Evolutionary conservation across 108 stramenopile genomes (phyloP).

Genomic region (Bacterosira constricta): DNA sequence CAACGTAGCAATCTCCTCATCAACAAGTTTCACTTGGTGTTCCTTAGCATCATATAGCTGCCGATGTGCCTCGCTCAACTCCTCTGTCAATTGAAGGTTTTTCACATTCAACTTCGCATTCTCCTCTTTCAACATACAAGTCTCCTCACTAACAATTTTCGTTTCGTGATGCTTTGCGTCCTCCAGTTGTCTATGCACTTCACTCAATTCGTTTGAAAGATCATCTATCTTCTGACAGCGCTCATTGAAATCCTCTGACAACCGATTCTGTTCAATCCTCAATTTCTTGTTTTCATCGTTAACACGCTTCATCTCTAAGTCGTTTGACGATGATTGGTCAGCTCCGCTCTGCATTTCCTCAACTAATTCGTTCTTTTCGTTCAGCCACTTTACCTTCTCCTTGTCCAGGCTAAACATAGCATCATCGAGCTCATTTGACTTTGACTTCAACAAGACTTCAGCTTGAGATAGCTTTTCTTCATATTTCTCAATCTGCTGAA

Average conservation of each 20-base stretch:
- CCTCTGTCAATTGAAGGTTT: not conserved
- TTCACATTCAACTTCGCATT: not conserved
- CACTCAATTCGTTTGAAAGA: not conserved
- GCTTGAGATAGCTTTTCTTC: constrained; percentile 15
- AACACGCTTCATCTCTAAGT: no score
- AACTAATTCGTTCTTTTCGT: constrained; percentile 2
- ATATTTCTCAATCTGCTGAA: constrained; percentile 6
- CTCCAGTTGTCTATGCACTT: not conserved
- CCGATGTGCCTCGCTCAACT: not conserved
- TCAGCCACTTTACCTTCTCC: not conserved
- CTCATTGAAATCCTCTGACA: not conserved
- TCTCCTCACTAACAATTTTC: not conserved
- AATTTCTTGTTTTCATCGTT: not conserved
- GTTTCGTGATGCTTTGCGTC: not conserved
- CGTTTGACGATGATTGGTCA: not conserved
- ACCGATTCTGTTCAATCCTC: not conserved
- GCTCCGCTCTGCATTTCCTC: not conserved
- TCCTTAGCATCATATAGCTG: no score
- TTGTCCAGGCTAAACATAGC: constrained; percentile 7
- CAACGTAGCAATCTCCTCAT: no score
- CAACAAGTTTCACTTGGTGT: no score
- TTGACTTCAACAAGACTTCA: constrained; percentile 13
- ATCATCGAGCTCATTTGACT: constrained; percentile 26
- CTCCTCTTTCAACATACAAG: constrained; percentile 6
- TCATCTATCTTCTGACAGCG: not conserved